Evolutionary conservation across 2,329 filamentous ascomycete genomes (phyloP), one percentile per base, ranked within the genome.

Genomic region (Aureobasidium sp.): DNA sequence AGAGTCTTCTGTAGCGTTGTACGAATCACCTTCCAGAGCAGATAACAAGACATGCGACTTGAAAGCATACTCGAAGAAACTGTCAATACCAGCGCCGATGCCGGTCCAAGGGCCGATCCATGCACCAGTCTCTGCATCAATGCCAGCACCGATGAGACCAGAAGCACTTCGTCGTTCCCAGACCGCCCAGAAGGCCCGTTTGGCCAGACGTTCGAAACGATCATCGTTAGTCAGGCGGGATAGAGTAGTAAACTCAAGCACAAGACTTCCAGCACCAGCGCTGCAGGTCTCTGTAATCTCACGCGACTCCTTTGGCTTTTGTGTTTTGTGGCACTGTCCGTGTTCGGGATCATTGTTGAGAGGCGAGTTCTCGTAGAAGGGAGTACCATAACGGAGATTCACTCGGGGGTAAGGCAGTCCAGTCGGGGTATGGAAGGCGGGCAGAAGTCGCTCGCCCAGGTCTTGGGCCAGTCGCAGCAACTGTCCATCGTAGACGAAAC

Each of bases 241-340:
- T 49, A 99, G 79, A 0, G 92, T 90, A 0, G 91, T 90, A 67
- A 97, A 96, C 71, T 99, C 94, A 1, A 99, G 82, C 3, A 97
- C 90, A 30, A 99, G 79, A 72, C 92, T 97, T 59, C 92, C 94
- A n/a, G 94, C 94, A 47, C 94, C 94, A 1, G 94, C 94, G 71
- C 91, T 96, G 75, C 94, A 99, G 0, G 91, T 99, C 75, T 97
- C 94, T 0, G 94, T 97, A 50, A 95, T 87, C 73, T 99, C 93
- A 42, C 77, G 74, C 8, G 76, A 71, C 14, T 76, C 76, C 16
- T 77, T 75, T 1, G 73, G 72, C 21, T 80, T 74, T 32, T 77
- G 70, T 57, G 70, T 67, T 60, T 62, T 71, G 48, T 71, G 70
- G 64, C 79, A 82, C 61, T 79, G 71, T 30, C 78, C 77, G 45